These are phyloP conservation scores for Centaurea solstitialis DNA, from an alignment of 129 eudicot species.

Conservation along the genomic window DNA sequence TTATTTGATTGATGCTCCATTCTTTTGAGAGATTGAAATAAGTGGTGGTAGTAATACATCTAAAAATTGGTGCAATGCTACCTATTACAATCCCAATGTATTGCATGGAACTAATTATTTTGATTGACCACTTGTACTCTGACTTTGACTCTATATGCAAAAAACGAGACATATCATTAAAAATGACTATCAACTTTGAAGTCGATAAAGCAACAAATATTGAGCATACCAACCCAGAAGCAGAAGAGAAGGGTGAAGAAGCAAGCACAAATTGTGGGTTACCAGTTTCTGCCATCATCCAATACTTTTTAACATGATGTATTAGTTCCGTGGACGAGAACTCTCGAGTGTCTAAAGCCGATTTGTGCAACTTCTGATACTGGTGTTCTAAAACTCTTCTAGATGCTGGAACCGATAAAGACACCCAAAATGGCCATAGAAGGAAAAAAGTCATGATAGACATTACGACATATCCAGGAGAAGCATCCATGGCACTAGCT, in stretches of 20 bases:
- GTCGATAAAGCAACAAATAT: too few relatives aligned
- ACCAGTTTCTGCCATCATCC: neutral
- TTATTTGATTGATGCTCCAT: neutral
- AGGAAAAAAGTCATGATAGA: too few relatives aligned
- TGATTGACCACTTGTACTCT: constrained; percentile 5
- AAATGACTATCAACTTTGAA: too few relatives aligned
- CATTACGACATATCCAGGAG: too few relatives aligned
- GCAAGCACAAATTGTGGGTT: neutral
- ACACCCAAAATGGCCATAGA: neutral
- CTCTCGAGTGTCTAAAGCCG: neutral
- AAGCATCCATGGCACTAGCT: too few relatives aligned
- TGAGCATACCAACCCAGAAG: neutral
- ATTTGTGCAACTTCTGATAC: neutral
- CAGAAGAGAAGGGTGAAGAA: neutral
- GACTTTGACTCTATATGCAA: too few relatives aligned
- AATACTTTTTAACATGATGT: neutral
- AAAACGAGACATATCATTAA: too few relatives aligned
- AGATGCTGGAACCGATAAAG: neutral
- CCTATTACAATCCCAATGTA: neutral
- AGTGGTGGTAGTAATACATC: constrained; percentile 15
- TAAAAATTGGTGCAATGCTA: constrained; percentile 2
- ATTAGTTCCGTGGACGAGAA: neutral
- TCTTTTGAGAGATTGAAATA: neutral
- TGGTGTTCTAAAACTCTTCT: neutral
- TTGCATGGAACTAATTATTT: neutral